Evolutionary conservation across 345 rosid species (phyloP).

Genomic region (Citrus reticulata): DNA sequence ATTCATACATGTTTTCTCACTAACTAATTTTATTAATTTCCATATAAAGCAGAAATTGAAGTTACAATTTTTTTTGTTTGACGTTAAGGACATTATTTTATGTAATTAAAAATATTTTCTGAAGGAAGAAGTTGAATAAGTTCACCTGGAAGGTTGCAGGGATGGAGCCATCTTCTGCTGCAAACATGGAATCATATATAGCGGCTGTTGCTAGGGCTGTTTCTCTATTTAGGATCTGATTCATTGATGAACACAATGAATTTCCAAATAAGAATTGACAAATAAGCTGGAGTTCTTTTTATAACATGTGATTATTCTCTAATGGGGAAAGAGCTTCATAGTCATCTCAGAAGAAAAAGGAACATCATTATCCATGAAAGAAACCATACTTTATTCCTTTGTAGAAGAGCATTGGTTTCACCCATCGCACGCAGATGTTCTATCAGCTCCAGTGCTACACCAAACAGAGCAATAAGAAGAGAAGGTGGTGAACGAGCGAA

Average conservation of each 20-base stretch:
- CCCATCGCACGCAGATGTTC: constrained; percentile 98
- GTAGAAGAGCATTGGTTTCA: constrained; percentile 89
- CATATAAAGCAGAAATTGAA: no score
- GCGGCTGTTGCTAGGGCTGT: constrained; percentile 95
- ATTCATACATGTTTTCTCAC: no score
- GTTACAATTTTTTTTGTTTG: no score
- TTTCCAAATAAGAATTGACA: background rate
- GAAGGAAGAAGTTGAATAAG: background rate
- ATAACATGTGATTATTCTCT: background rate
- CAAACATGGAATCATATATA: constrained; percentile 93
- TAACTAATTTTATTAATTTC: no score
- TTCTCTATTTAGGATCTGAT: constrained; percentile 73
- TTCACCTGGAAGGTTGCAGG: constrained; percentile 52
- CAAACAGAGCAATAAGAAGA: background rate
- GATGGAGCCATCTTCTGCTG: constrained; percentile 81
- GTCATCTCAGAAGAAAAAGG: background rate
- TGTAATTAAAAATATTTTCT: background rate
- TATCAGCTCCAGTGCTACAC: constrained; percentile 82
- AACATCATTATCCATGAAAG: constrained; percentile 4
- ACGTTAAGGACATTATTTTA: no score
- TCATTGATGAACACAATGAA: constrained; percentile 4
- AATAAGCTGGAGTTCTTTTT: background rate
- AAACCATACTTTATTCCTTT: constrained; percentile 57
- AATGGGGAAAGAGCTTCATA: background rate
- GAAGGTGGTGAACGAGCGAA: background rate